Evolutionary conservation across 2,329 filamentous ascomycete species (phyloP), one percentile per base, ranked within the genome.

Genomic region (Pyrenochaeta sp.): DNA sequence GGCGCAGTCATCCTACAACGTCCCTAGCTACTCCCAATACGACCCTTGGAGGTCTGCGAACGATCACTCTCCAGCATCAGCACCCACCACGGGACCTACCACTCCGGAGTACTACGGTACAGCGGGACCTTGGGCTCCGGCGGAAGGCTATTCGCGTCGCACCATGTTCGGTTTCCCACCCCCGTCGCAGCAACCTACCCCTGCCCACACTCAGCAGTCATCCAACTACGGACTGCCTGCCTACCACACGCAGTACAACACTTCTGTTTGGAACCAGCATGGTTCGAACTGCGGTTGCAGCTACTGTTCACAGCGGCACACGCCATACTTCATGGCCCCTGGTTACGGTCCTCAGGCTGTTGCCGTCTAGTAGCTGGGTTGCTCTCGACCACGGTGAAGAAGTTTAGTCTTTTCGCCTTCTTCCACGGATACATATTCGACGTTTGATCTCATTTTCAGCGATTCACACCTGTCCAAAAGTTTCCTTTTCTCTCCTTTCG

Each of bases 31-130:
- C 54, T 59, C 67, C 6, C 71, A 74, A 53, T 76, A 76, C 67
- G 77, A 80, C 56, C 74, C 77, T 21, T 80, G 78, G 73, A 73
- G 72, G 54, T 70, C 74, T 54, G 65, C 64, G 66, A 81, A 54
- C 71, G 75, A 77, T 18, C 68, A 79, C 54, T 84, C 82, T 41
- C 83, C 83, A 54, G 78, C 80, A n/a, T 84, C 82, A 23, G 81
- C 81, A 40, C 80, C 81, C 14, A 81, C 82, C 53, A 83, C 82
- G 31, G 82, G 81, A 35, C 79, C 82, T 18, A 80, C 79, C 44
- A 84, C 82, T 35, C 83, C 83, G 15, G 82, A 84, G 56, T 83
- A 82, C 61, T 77, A 81, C 68, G 80, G 78, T 51, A 69, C 76
- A 36, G 73, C 76, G 45, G 76, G 76, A 54, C 70, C 75, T 55